Evolutionary conservation across 2,329 filamentous ascomycete species (phyloP).

Genomic region (Thelonectria rubi): DNA sequence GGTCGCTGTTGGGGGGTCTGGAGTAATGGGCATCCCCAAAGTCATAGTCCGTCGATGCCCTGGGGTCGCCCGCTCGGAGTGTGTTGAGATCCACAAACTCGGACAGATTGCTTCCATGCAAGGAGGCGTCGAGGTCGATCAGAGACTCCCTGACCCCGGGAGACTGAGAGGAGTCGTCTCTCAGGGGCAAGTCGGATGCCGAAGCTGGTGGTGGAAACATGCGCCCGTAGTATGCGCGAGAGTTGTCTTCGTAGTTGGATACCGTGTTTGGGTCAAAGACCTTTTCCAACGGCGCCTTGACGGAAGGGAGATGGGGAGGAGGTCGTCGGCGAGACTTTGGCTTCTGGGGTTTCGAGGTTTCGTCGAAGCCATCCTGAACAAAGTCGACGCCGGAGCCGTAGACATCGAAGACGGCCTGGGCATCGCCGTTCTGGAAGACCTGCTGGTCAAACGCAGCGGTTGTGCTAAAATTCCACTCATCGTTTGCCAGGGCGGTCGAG

Average conservation of each 20-base stretch:
- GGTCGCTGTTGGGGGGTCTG: conserved; percentile 65
- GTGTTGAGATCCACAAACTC: conserved; percentile 70
- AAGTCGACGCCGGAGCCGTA: conserved; percentile 69
- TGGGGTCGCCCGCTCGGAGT: conserved; percentile 60
- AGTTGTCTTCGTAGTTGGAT: conserved; percentile 71
- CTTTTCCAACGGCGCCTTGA: conserved; percentile 69
- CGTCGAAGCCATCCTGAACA: conserved; percentile 53
- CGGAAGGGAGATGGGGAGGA: conserved; percentile 65
- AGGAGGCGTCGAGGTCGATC: conserved; percentile 70
- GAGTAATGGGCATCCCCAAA: conserved; percentile 55
- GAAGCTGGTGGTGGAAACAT: conserved; percentile 50
- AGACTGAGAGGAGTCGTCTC: conserved; percentile 62
- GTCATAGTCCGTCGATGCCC: conserved; percentile 60
- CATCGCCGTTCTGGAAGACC: conserved; percentile 61
- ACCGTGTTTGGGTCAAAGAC: conserved; percentile 73
- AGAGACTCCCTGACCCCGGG: conserved; percentile 67
- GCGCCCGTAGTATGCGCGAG: conserved; percentile 66
- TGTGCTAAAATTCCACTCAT: conserved; percentile 75
- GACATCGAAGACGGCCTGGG: conserved; percentile 68
- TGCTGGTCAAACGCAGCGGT: conserved; percentile 71
- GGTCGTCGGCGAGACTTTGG: conserved; percentile 64
- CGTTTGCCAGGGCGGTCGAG: conserved; percentile 58
- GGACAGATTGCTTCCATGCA: conserved; percentile 64
- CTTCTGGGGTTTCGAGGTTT: conserved; percentile 63
- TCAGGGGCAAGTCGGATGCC: conserved; percentile 65